Evolutionary conservation across 31 red algal species (phyloP).

Genomic region (Odonthalia washingtoniensis): DNA sequence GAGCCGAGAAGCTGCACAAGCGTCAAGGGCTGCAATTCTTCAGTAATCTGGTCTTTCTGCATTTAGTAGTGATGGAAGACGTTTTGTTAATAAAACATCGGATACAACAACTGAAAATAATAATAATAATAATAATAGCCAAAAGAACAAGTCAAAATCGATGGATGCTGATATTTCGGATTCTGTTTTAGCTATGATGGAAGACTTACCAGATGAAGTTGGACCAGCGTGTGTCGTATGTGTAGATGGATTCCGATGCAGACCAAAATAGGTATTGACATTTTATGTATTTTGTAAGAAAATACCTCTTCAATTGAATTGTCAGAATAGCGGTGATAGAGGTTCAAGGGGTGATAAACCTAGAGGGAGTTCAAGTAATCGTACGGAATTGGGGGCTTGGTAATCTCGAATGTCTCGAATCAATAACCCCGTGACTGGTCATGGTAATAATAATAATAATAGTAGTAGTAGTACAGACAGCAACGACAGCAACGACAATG

Average conservation of each 20-base stretch:
- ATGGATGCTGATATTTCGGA: neutral
- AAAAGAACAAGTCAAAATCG: neutral
- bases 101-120: neutral
- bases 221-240: constrained; percentile 90
- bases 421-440: no score
- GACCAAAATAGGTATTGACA: constrained; percentile 78
- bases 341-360: no score
- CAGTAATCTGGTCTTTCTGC: constrained; percentile 48
- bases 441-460: no score
- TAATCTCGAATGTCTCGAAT: no score
- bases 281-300: constrained; percentile 84
- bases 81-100: neutral
- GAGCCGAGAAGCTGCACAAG: constrained; percentile 76
- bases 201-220: constrained; percentile 79
- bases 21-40: constrained; percentile 70
- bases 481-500: no score
- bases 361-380: no score
- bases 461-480: no score
- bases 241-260: constrained; percentile 83
- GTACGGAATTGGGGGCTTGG: no score
- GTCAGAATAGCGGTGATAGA: no score
- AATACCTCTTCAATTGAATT: constrained; percentile 71
- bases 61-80: neutral
- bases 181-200: constrained; percentile 65
- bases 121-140: neutral